These are phyloP conservation scores for Exophiala viscosa DNA, from an alignment of 2,329 filamentous ascomycete species.

Conservation along the genomic window DNA sequence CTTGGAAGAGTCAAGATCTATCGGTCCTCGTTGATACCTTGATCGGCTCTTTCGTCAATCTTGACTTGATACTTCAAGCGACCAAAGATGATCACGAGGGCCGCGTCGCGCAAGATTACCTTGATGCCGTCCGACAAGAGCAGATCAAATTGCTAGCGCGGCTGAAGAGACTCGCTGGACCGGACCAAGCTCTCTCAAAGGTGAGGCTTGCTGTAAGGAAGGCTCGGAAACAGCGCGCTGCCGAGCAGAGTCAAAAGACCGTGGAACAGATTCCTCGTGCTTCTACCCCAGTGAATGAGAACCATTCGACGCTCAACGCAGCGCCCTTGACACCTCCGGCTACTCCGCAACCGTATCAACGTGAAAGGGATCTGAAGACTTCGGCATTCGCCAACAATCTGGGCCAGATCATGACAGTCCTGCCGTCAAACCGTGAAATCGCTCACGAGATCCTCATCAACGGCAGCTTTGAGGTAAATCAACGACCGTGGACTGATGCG, in stretches of 20 bases:
- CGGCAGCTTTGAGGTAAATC: constrained; percentile 60
- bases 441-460: constrained; percentile 64
- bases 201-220: constrained; percentile 60
- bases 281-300: constrained; percentile 17
- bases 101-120: constrained; percentile 61
- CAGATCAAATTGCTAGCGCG: constrained; percentile 60
- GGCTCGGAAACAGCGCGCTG: constrained; percentile 35
- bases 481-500: constrained; percentile 45
- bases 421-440: constrained; percentile 59
- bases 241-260: constrained; percentile 15
- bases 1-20: constrained; percentile 63
- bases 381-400: constrained; percentile 38
- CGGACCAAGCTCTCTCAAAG: constrained; percentile 57
- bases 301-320: constrained; percentile 30
- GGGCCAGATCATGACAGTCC: constrained; percentile 55
- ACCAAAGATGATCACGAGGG: constrained; percentile 61
- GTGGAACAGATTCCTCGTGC: constrained; percentile 26
- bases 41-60: constrained; percentile 63
- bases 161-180: constrained; percentile 60
- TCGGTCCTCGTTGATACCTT: constrained; percentile 62
- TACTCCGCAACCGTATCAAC: constrained; percentile 35
- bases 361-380: constrained; percentile 36
- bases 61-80: constrained; percentile 65
- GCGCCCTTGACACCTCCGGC: constrained; percentile 24
- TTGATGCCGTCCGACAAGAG: constrained; percentile 62